Evolutionary conservation across 2,329 filamentous ascomycete species (phyloP).

Genomic region (Penicillium sp.): DNA sequence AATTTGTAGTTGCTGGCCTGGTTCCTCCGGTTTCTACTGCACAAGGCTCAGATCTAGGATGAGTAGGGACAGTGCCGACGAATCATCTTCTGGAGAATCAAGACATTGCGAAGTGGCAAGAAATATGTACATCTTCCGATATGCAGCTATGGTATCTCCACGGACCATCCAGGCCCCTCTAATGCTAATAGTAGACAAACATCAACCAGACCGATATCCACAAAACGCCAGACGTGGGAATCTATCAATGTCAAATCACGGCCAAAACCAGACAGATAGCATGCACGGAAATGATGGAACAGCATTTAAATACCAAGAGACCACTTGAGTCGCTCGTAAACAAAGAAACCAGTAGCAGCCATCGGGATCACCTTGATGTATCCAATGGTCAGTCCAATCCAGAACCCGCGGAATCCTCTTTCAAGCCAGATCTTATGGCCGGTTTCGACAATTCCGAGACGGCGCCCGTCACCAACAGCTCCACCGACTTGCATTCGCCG

Average conservation of each 20-base stretch:
- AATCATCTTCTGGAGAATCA: too few relatives aligned
- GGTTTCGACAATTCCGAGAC: constrained; percentile 73
- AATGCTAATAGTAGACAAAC: constrained; percentile 7
- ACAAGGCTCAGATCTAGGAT: too few relatives aligned
- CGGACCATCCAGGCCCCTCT: constrained; percentile 11
- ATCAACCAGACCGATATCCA: constrained; percentile 8
- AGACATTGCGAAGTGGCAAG: too few relatives aligned
- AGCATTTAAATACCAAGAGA: constrained; percentile 57
- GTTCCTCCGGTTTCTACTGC: too few relatives aligned
- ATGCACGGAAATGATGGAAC: too few relatives aligned
- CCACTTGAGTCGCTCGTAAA: constrained; percentile 61
- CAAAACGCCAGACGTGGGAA: constrained; percentile 19
- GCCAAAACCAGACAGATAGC: not conserved
- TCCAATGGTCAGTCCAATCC: constrained; percentile 86
- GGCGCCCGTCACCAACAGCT: constrained; percentile 81
- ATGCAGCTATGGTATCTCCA: constrained; percentile 8
- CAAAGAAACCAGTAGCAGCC: constrained; percentile 66
- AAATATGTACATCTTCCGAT: constrained; percentile 7
- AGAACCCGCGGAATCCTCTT: constrained; percentile 74
- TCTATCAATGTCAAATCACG: constrained; percentile 5
- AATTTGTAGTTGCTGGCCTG: too few relatives aligned
- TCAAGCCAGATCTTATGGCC: constrained; percentile 68
- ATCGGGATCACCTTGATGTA: constrained; percentile 93
- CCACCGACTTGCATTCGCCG: constrained; percentile 94
- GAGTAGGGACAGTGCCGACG: too few relatives aligned